A percentile compares a stretch with the other conserved stretches of the same genome.
phyloP scores from a whole-genome alignment of 1,139 yeast genomes.

The Zygosaccharomyces pseudobailii region DNA sequence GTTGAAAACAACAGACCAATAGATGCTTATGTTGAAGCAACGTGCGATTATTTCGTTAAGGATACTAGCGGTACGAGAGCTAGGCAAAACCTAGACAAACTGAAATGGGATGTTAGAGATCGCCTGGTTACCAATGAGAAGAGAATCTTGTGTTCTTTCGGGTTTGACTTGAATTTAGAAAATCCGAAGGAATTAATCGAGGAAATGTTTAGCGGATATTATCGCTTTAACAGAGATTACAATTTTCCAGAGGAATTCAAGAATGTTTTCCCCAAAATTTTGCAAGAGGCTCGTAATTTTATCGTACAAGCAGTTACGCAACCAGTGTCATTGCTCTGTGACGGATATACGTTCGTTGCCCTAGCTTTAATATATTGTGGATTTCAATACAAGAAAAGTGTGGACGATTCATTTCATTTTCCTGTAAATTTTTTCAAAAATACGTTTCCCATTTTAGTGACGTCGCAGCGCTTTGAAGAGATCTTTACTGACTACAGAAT shows the following conservation, averaged over 20 bases:
- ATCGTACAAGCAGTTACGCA: conserved; percentile 36
- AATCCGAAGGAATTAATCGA: conserved; percentile 35
- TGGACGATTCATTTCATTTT: conserved; percentile 26
- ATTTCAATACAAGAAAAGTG: conserved; percentile 26
- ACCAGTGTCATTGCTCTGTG: conserved; percentile 33
- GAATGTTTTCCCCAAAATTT: conserved; percentile 28
- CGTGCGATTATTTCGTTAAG: conserved; percentile 31
- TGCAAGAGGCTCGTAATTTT: conserved; percentile 32
- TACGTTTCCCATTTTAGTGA: conserved; percentile 25
- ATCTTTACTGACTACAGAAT: conserved; percentile 29
- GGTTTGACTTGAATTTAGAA: conserved; percentile 33
- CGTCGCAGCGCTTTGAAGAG: conserved; percentile 22
- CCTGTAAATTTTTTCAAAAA: conserved; percentile 31
- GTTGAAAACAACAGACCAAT: conserved; percentile 36
- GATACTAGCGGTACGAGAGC: conserved; percentile 24
- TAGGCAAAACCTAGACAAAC: conserved; percentile 31
- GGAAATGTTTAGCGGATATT: conserved; percentile 33
- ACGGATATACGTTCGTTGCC: conserved; percentile 31
- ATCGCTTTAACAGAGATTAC: conserved; percentile 31
- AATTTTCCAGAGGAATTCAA: conserved; percentile 28
- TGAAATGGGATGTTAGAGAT: conserved; percentile 36
- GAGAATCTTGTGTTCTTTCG: conserved; percentile 29
- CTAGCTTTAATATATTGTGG: conserved; percentile 32
- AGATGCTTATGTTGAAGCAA: conserved; percentile 33
- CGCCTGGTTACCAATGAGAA: conserved; percentile 32